Evolutionary conservation across 2,329 filamentous ascomycete genomes (phyloP), one percentile per base, ranked within the genome.

Genomic region (Arachnomyces sp.): DNA sequence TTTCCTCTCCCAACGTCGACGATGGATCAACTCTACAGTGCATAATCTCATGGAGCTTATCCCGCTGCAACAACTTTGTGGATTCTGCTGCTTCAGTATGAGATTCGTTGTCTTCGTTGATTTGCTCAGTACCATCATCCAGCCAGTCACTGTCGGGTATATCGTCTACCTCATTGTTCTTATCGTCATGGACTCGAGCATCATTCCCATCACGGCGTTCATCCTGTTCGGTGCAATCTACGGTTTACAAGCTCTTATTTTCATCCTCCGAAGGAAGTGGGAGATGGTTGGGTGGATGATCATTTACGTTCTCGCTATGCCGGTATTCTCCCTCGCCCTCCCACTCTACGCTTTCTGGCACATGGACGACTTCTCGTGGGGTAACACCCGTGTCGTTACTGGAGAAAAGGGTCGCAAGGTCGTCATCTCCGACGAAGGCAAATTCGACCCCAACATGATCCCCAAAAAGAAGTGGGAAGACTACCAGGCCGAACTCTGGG

Each of bases 211-310:
- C 42, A 93, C 84, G 0, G 82, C 92, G 1, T 94, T 98, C 60
- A 77, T 98, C 57, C 72, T 98, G 36, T 76, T 98, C 7, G 92
- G 78, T 55, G 90, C 84, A n/a, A 92, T 98, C 54, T 98, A 96
- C 61, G 92, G 92, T 78, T 70, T 98, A 11, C 92, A 98, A 57
- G 90, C 85, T 32, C 81, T 96, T 58, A 95, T 98, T 62, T 98
- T 98, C 71, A 94, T 96, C 55, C 58, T 95, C 42, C 84, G 87
- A 43, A 84, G 90, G 56, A 95, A 95, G 70, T 98, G 92, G 92
- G 90, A 98, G 63, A 96, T 96, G 90, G 83, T 98, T 52, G 92
- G 90, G 28, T 98, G 92, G 92, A 95, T 98, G 88, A 73, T 98
- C 51, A 79, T 98, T 47, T 98, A 98, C 64, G 77, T 98, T 44